Base-by-base conservation (phyloP, 352 stramenopile species). In the Pythium periplocum region DNA sequence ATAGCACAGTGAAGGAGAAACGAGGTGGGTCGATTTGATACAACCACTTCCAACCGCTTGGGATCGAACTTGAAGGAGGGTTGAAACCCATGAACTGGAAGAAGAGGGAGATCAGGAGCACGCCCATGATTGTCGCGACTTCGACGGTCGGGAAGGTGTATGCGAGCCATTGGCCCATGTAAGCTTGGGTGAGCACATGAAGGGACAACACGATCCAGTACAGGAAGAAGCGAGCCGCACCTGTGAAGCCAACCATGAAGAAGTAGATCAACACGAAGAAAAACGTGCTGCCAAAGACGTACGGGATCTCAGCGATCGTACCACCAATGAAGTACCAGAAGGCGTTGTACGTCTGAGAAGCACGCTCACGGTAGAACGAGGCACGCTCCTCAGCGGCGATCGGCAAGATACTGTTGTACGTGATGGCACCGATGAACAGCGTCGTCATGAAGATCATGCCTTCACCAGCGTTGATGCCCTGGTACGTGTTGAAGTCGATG, bases 61-160 rank as follows among this genome's bases (percentile, higher is more conserved):
- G 76, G 48, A 87, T 83, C n/a, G 61, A 55, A 12, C 64, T 56
- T 7, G 73, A 65, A 17, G 77, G 74, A 26, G 77, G 77, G 51
- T 86, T 86, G 66, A 79, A 88, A 36, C 81, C 83, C 67, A 81
- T 80, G 62, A 89, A 88, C 6, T 88, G 62, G 59, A 90, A 77
- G 59, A 84, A 86, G 52, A 90, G 66, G 45, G 75, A 73, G 51
- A 85, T 83, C 34, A 88, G 37, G 9, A 75, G 38, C 33, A 64
- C 50, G 43, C 57, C 62, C 11, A 65, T 53, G 48, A 69, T 57
- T 11, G 38, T 42, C 40, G 64, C 59, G 10, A 72, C 60, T 51
- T 72, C 64, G 37, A 69, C 45, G 11, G 48, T 69, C 26, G 64
- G 64, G 8, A 69, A 26, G 8, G 60, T 51, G 47, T 41, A 72